phyloP scores from a whole-genome alignment of 2,329 filamentous ascomycete species.

The Beauveria asiatica region DNA sequence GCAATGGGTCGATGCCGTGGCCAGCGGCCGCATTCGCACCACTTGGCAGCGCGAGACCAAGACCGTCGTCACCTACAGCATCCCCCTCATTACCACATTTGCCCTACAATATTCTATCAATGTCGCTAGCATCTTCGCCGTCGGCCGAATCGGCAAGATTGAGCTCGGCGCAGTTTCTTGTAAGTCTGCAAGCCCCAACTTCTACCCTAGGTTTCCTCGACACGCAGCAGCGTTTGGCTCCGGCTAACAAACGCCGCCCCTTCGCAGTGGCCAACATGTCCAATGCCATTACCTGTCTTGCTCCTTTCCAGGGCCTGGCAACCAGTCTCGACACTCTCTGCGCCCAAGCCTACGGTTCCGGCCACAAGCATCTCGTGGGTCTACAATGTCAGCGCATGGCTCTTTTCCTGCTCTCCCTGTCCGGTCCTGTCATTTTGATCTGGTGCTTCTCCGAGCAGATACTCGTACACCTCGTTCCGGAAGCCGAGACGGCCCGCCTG shows the following conservation, averaged over 20 bases:
- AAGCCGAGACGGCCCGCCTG: slow-evolving; percentile 53
- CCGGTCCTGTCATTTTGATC: slow-evolving; percentile 61
- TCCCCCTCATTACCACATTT: slow-evolving; percentile 64
- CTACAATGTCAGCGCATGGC: slow-evolving; percentile 76
- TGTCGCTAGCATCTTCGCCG: slow-evolving; percentile 71
- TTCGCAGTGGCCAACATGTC: slow-evolving; percentile 55
- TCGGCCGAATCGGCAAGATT: slow-evolving; percentile 65
- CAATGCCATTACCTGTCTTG: slow-evolving; percentile 68
- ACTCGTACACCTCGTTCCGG: slow-evolving; percentile 38
- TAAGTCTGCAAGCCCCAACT: slow-evolving; percentile 17
- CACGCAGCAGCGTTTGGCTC: neutral
- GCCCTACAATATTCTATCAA: slow-evolving; percentile 76
- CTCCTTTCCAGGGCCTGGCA: slow-evolving; percentile 73
- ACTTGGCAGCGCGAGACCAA: slow-evolving; percentile 88
- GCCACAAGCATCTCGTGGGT: slow-evolving; percentile 79
- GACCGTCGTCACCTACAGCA: slow-evolving; percentile 64
- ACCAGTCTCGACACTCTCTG: slow-evolving; percentile 90
- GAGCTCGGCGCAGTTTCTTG: slow-evolving; percentile 37
- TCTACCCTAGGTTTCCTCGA: neutral
- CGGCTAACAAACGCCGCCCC: neutral
- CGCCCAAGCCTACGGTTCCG: slow-evolving; percentile 87
- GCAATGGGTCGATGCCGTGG: slow-evolving; percentile 80
- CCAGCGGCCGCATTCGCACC: slow-evolving; percentile 71
- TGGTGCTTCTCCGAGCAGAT: slow-evolving; percentile 63
- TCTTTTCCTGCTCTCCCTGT: slow-evolving; percentile 64